Conservation (phyloP, 2,329 filamentous ascomycete species). For the Trichoderma koningii region DNA sequence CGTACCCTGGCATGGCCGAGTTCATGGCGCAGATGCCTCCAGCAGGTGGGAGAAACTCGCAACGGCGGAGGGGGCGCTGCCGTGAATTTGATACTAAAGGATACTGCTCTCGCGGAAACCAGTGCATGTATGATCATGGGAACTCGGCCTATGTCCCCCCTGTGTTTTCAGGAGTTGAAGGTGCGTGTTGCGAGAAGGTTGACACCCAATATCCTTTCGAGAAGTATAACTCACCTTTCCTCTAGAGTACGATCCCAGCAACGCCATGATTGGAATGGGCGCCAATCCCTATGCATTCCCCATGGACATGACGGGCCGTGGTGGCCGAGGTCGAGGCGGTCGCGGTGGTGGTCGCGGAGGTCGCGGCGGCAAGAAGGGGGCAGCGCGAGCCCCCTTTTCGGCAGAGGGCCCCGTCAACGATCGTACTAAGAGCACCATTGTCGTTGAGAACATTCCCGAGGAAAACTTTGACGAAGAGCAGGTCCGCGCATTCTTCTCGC, state of each 20-base stretch:
- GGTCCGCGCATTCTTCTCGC: constrained; percentile 68
- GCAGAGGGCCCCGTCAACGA: constrained; percentile 64
- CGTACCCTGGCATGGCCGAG: constrained; percentile 45
- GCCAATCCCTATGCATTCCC: constrained; percentile 32
- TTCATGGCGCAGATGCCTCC: constrained; percentile 37
- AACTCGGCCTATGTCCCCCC: constrained; percentile 49
- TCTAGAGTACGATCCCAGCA: constrained; percentile 41
- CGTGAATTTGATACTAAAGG: constrained; percentile 73
- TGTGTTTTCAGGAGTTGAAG: constrained; percentile 32
- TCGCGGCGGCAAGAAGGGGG: constrained; percentile 37
- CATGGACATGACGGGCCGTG: constrained; percentile 32
- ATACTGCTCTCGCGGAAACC: constrained; percentile 67
- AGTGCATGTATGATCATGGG: constrained; percentile 70
- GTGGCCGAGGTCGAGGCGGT: constrained; percentile 42
- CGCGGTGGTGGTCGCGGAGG: constrained; percentile 44
- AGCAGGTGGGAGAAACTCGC: constrained; percentile 31
- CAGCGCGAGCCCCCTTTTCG: constrained; percentile 61
- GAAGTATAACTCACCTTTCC: constrained; percentile 27
- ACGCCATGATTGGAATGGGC: constrained; percentile 35
- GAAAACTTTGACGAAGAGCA: constrained; percentile 66
- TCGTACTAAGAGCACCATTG: constrained; percentile 65
- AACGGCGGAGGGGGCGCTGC: constrained; percentile 53
- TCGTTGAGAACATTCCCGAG: constrained; percentile 76
- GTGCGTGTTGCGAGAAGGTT: constrained; percentile 29
- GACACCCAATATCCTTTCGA: not conserved